phyloP scores from a whole-genome alignment of 176 grass and related monocot species.

The Ananas comosus region DNA sequence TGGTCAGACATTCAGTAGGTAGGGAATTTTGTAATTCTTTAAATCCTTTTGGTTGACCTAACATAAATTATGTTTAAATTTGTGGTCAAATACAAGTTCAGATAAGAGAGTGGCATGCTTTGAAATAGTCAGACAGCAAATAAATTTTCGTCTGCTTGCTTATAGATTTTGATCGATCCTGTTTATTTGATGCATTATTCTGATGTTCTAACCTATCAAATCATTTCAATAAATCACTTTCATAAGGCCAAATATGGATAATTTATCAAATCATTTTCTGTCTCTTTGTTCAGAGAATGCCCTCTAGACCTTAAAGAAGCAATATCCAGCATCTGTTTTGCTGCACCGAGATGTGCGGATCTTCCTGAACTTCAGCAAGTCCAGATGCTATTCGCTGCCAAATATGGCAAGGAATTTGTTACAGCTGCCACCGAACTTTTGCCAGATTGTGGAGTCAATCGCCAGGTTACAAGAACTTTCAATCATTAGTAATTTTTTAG shows the following conservation, averaged over 20 bases:
- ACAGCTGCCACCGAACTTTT: slow-evolving; percentile 64
- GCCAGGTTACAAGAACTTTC: slow-evolving; percentile 54
- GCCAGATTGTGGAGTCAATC: slow-evolving; percentile 93
- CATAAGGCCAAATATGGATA: neutral
- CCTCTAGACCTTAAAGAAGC: slow-evolving; percentile 99
- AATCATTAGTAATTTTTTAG: neutral
- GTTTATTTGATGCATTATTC: too few relatives aligned
- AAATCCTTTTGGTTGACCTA: too few relatives aligned
- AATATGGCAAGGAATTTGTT: slow-evolving; percentile 96
- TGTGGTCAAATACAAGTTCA: too few relatives aligned
- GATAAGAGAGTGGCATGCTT: too few relatives aligned
- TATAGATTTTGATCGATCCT: too few relatives aligned
- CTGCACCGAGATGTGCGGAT: slow-evolving; percentile 90
- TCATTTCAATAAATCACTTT: neutral
- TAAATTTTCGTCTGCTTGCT: too few relatives aligned
- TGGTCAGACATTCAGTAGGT: too few relatives aligned
- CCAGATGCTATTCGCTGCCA: slow-evolving; percentile 82
- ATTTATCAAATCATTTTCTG: neutral
- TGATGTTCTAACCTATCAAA: too few relatives aligned
- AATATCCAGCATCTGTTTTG: slow-evolving; percentile 95
- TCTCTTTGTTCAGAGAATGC: slow-evolving; percentile 63
- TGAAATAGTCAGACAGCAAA: too few relatives aligned
- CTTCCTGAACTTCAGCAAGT: slow-evolving; percentile 81
- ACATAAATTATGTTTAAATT: too few relatives aligned
- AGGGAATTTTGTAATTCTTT: too few relatives aligned